These are phyloP conservation scores for Trypanosoma boissoni DNA, from an alignment of 208 protist species.

Conservation along the genomic window DNA sequence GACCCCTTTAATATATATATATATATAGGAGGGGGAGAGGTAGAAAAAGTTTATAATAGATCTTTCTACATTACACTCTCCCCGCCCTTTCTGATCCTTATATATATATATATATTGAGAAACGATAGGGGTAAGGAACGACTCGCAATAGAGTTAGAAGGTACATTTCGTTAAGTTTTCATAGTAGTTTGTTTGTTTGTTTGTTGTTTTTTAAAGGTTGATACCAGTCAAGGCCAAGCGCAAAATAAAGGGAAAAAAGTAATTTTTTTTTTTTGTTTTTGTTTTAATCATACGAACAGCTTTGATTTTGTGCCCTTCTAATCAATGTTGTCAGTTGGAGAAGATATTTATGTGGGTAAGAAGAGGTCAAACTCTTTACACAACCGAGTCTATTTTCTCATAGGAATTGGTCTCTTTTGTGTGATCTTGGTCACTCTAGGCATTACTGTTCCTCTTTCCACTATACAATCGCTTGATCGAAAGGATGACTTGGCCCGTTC, in stretches of 20 bases:
- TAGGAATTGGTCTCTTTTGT: slow-evolving; percentile 22
- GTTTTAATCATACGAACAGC: slow-evolving; percentile 7
- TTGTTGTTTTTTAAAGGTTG: too few relatives aligned
- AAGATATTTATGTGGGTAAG: background rate
- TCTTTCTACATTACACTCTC: too few relatives aligned
- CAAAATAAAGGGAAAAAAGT: slow-evolving; percentile 3
- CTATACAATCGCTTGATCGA: slow-evolving; percentile 10
- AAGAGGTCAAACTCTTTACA: slow-evolving; percentile 11
- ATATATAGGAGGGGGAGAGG: too few relatives aligned
- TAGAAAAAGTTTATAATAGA: too few relatives aligned
- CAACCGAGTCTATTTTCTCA: slow-evolving; percentile 31
- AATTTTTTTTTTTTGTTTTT: slow-evolving; percentile 13
- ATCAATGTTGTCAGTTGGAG: background rate
- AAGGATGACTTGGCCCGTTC: background rate
- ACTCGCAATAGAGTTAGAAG: too few relatives aligned
- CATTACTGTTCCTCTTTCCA: slow-evolving; percentile 36
- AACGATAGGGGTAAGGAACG: too few relatives aligned
- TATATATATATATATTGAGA: too few relatives aligned
- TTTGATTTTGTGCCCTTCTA: slow-evolving; percentile 9
- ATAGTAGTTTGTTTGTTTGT: too few relatives aligned
- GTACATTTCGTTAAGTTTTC: too few relatives aligned
- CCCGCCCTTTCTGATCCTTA: too few relatives aligned
- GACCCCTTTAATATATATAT: too few relatives aligned
- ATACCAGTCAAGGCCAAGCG: too few relatives aligned
- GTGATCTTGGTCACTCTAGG: slow-evolving; percentile 28